phyloP scores from a whole-genome alignment of 164 flowering plant species.

The Chimonanthus salicifolius region DNA sequence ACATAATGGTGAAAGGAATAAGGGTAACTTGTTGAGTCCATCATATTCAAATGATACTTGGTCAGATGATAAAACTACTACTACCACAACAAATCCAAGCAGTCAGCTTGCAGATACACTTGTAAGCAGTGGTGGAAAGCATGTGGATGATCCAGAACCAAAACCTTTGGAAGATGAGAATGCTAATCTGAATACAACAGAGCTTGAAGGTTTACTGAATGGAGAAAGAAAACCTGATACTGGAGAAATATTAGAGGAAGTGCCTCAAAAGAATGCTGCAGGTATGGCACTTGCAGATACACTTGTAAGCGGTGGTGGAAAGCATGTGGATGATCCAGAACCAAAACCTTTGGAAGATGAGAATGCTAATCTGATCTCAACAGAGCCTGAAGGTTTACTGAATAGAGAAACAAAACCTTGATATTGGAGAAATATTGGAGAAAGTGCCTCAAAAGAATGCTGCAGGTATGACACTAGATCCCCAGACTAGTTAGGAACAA shows the following conservation, averaged over 20 bases:
- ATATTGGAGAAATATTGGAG: not conserved
- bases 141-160: not conserved
- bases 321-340: not conserved
- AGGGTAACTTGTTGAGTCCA: not conserved
- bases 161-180: not conserved
- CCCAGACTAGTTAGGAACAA: too few relatives aligned
- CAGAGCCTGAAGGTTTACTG: not conserved
- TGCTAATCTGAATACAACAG: not conserved
- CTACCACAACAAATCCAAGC: not conserved
- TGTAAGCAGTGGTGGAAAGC: not conserved
- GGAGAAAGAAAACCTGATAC: not conserved
- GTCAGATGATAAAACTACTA: not conserved
- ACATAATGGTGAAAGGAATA: not conserved
- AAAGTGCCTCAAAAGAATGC: not conserved
- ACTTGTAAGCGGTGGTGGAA: not conserved
- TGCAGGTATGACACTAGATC: not conserved
- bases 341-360: not conserved
- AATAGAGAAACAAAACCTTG: not conserved
- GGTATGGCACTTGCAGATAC: constrained; percentile 1
- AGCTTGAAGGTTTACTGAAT: constrained; percentile 4
- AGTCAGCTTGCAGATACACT: not conserved
- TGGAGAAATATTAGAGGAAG: not conserved
- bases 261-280: not conserved
- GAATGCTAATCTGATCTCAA: not conserved
- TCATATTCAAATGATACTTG: not conserved